phyloP scores from a whole-genome alignment of 257 asterid genomes.

The Primulina tabacum region DNA sequence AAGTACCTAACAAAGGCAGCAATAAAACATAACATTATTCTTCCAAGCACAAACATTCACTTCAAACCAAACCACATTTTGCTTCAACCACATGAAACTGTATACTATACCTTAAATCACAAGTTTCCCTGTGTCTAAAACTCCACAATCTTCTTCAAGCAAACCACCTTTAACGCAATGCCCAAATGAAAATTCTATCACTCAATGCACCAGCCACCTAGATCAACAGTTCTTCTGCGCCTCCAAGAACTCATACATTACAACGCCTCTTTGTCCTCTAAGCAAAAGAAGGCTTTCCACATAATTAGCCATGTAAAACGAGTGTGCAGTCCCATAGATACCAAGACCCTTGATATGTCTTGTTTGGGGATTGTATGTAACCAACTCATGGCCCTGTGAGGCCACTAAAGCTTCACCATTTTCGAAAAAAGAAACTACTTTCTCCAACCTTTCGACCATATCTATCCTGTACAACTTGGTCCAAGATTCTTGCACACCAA shows the following conservation, averaged over 20 bases:
- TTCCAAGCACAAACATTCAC: not conserved
- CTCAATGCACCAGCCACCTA: constrained; percentile 2
- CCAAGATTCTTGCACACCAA: constrained; percentile 56
- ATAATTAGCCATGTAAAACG: constrained; percentile 39
- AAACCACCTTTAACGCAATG: not conserved
- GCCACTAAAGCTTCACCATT: constrained; percentile 44
- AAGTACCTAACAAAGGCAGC: not conserved
- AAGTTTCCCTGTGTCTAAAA: not conserved
- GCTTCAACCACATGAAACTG: not conserved
- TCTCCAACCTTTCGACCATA: constrained; percentile 24
- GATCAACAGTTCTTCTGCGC: constrained; percentile 8
- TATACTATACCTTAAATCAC: not conserved
- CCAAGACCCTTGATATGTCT: constrained; percentile 28
- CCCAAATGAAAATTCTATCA: too few species aligned
- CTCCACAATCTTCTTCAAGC: not conserved
- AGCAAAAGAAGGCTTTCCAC: constrained; percentile 48
- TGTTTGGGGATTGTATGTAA: constrained; percentile 30
- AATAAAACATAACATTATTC: not conserved
- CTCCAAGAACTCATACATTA: constrained; percentile 10
- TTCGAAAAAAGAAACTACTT: constrained; percentile 41
- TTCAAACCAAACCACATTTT: not conserved
- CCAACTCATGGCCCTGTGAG: constrained; percentile 28
- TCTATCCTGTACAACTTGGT: constrained; percentile 40
- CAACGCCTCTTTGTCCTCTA: constrained; percentile 16
- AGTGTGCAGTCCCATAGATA: constrained; percentile 36